Conservation (phyloP, 2,329 filamentous ascomycete species). For the Diaporthe ilicicola region DNA sequence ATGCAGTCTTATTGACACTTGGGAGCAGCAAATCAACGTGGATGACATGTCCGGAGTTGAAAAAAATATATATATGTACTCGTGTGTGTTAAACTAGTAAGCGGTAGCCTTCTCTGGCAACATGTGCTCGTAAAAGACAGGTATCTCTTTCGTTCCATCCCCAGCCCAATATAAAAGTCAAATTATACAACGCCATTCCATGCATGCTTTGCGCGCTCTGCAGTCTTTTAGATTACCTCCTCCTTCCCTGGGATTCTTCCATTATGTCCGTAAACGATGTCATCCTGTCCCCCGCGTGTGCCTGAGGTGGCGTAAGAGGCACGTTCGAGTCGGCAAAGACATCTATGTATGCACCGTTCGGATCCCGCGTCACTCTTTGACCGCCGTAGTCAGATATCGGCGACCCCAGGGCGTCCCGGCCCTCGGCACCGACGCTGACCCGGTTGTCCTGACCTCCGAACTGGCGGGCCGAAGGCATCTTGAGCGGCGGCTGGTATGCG, state of each 20-base stretch:
- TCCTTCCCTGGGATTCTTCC: slow-evolving; percentile 50
- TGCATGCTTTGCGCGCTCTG: not conserved
- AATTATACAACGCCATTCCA: slow-evolving; percentile 19
- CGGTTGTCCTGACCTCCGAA: slow-evolving; percentile 36
- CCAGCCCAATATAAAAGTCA: not conserved
- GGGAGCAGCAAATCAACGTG: not conserved
- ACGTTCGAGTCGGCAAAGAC: slow-evolving; percentile 60
- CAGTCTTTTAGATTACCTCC: slow-evolving; percentile 14
- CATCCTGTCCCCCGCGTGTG: slow-evolving; percentile 37
- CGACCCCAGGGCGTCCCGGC: slow-evolving; percentile 11
- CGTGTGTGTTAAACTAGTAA: slow-evolving; percentile 15
- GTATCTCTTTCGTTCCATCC: slow-evolving; percentile 17
- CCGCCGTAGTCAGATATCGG: slow-evolving; percentile 38
- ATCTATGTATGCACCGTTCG: slow-evolving; percentile 60
- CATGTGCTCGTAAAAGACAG: slow-evolving; percentile 17
- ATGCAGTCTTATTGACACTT: not conserved
- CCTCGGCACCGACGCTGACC: slow-evolving; percentile 25
- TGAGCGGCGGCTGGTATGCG: slow-evolving; percentile 26
- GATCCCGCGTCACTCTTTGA: slow-evolving; percentile 49
- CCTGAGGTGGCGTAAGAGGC: slow-evolving; percentile 40
- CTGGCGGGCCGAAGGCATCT: slow-evolving; percentile 29
- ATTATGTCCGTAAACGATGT: slow-evolving; percentile 65
- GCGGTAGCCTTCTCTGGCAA: slow-evolving; percentile 5
- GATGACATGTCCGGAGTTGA: not conserved
- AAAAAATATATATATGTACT: slow-evolving; percentile 22